Evolutionary conservation across 805 yeast species (phyloP), one percentile per base, ranked within the genome.

Genomic region (Metschnikowia reukaufii): DNA sequence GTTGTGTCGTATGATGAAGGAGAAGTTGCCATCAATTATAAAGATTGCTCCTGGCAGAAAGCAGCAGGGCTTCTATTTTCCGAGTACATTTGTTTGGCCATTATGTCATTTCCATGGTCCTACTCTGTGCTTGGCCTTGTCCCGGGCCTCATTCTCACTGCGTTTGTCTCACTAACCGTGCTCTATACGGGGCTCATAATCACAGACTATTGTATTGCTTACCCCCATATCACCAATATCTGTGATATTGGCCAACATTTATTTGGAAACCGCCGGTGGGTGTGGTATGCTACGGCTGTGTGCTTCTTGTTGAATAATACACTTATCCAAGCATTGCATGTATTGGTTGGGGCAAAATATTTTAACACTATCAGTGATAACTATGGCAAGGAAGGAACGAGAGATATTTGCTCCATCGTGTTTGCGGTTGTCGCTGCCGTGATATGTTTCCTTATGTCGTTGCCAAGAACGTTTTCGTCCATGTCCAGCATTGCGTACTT

Each of bases 21-120:
- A 15, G 48, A 30, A 3, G 50, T 47, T 3, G 42, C 56, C 21
- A 78, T 79, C 60, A 68, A 78, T 58, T 79, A 77, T 54, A 63
- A 77, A 41, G 66, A 74, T 17, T 78, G 83, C 52, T 73, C 82
- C 21, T 80, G 84, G 84, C 76, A 73, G 53, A 76, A 72, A 50
- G 78, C 84, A 0, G 81, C 84, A 1, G 83, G 82, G n/a, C 67
- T 81, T 34, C 63, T 81, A 43, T 77, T 81, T 51, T 76, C 82
- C 1, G 85, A 81, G 59, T 81, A 81, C 59, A 78, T 80, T 27
- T 81, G 84, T 54, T 66, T 81, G 50, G 85, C 85, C 12, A 78
- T 79, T 48, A 72, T 81, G 81, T 77, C 83, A n/a, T 81, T 81
- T 59, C 86, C 86, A 0, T 79, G 84, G 83, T 77, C 83, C 9